Evolutionary conservation across 2,329 filamentous ascomycete species (phyloP).

Genomic region (Diaporthe vexans): DNA sequence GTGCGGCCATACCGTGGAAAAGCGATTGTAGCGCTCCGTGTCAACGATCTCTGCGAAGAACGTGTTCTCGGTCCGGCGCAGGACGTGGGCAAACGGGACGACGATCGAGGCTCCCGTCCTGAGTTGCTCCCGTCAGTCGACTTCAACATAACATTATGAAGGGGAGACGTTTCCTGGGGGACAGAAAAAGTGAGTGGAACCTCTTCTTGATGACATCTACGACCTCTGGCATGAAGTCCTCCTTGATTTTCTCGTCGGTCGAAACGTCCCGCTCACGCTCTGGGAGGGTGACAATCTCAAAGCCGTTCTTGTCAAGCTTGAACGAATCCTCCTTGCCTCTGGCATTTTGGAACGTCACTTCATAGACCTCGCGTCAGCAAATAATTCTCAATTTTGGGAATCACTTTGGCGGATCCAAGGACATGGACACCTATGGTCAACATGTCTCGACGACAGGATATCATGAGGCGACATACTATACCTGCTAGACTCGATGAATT

Average conservation of each 20-base stretch:
- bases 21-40: slow-evolving; percentile 55
- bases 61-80: slow-evolving; percentile 28
- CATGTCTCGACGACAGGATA: not conserved
- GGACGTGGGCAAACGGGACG: slow-evolving; percentile 31
- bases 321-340: slow-evolving; percentile 26
- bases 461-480: not conserved
- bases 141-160: not conserved
- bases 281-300: slow-evolving; percentile 26
- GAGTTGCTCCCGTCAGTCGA: not conserved
- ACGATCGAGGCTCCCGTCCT: slow-evolving; percentile 32
- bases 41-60: slow-evolving; percentile 50
- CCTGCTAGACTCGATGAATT: slow-evolving; percentile 22
- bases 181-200: not conserved
- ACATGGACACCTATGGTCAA: too few species aligned
- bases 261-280: not conserved
- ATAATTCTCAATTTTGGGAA: not conserved
- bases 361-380: not conserved
- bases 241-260: not conserved
- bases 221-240: slow-evolving; percentile 12
- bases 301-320: slow-evolving; percentile 35
- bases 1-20: slow-evolving; percentile 57
- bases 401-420: not conserved
- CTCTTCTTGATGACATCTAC: slow-evolving; percentile 11
- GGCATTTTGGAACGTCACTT: slow-evolving; percentile 28
- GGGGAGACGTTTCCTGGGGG: not conserved